These are phyloP conservation scores for Botrytis elliptica DNA, from an alignment of 2,329 filamentous ascomycete genomes.

Conservation along the genomic window DNA sequence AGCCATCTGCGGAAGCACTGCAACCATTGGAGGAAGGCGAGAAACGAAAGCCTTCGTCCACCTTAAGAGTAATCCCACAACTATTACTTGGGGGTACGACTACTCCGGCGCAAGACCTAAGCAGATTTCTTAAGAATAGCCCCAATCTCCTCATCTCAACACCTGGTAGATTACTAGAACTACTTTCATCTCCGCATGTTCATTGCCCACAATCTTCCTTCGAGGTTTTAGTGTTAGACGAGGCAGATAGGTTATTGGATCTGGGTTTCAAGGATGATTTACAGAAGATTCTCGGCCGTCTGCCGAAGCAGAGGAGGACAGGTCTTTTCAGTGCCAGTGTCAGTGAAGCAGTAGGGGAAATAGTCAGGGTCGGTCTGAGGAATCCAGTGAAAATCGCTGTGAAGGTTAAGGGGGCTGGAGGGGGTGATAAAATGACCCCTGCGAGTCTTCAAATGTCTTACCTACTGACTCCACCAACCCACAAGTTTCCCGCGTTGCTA, in stretches of 20 bases:
- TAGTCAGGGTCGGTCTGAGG: conserved; percentile 85
- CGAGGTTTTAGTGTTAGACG: conserved; percentile 88
- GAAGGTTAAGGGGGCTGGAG: conserved; percentile 76
- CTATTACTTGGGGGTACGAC: conserved; percentile 82
- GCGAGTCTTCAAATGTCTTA: conserved; percentile 93
- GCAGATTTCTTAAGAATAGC: conserved; percentile 76
- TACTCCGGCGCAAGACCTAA: conserved; percentile 80
- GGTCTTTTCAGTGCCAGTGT: conserved; percentile 94
- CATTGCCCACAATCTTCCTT: conserved; percentile 87
- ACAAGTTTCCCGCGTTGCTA: conserved; percentile 75
- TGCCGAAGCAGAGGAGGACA: conserved; percentile 91
- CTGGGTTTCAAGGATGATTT: conserved; percentile 91
- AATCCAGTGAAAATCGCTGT: conserved; percentile 96
- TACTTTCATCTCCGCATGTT: conserved; percentile 82
- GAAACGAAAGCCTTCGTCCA: conserved; percentile 48
- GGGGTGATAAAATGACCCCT: conserved; percentile 84
- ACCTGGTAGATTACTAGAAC: conserved; percentile 82
- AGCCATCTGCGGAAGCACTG: conserved; percentile 68
- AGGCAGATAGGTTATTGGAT: conserved; percentile 89
- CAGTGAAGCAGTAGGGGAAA: conserved; percentile 90
- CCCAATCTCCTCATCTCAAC: conserved; percentile 90
- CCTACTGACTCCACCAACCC: conserved; percentile 68
- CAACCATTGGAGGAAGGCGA: conserved; percentile 54
- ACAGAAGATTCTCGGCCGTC: conserved; percentile 75
- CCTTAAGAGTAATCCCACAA: conserved; percentile 71